Conservation (phyloP, 495 filamentous ascomycete genomes). For the Usnea hakonensis region DNA sequence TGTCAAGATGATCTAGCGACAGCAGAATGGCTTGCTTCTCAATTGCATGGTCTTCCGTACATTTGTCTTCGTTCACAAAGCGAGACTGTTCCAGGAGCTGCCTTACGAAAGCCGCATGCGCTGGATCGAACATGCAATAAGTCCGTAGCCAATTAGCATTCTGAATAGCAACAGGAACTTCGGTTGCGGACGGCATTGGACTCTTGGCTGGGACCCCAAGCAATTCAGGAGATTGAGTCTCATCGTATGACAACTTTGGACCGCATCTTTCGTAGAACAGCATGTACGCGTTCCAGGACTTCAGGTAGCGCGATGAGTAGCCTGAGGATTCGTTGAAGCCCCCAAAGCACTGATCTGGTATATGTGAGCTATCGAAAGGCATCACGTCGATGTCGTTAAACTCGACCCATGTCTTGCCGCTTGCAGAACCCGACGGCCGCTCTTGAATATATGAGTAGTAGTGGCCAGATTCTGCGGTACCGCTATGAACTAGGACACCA, state of each 20-base stretch:
- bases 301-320: constrained; percentile 45
- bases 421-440: constrained; percentile 48
- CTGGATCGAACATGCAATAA: constrained; percentile 73
- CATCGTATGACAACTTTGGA: constrained; percentile 41
- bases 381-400: constrained; percentile 86
- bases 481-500: constrained; percentile 84
- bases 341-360: constrained; percentile 73
- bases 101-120: constrained; percentile 60
- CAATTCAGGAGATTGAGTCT: constrained; percentile 27
- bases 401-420: constrained; percentile 64
- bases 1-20: constrained; percentile 66
- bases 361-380: constrained; percentile 62
- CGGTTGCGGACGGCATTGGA: constrained; percentile 46
- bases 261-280: constrained; percentile 88
- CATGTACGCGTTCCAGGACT: constrained; percentile 90
- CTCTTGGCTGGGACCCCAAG: constrained; percentile 46
- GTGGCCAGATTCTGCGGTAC: constrained; percentile 89
- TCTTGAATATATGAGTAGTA: constrained; percentile 95
- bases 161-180: constrained; percentile 56
- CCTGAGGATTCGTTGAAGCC: constrained; percentile 46
- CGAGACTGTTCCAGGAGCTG: constrained; percentile 47
- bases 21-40: constrained; percentile 58
- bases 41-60: constrained; percentile 43
- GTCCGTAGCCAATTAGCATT: constrained; percentile 67
- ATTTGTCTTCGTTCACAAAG: constrained; percentile 35